phyloP scores from a whole-genome alignment of 805 yeast species.

The Metschnikowia arizonensis region DNA sequence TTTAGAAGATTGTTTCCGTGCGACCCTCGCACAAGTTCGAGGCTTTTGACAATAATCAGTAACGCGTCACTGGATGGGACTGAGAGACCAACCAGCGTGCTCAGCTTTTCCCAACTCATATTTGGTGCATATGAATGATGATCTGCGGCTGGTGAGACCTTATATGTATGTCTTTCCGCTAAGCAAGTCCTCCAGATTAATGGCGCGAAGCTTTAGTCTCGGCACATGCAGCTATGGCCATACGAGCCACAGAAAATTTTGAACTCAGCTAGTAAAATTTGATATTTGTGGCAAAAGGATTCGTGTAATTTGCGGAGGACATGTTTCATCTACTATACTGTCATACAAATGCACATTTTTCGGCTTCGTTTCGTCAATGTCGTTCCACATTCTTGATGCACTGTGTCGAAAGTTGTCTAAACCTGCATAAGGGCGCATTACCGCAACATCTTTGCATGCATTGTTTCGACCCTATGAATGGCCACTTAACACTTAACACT shows the following conservation, averaged over 20 bases:
- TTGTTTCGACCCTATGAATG: background rate
- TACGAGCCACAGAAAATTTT: background rate
- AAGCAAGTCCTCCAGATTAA: slow-evolving; percentile 1
- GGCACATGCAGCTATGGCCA: background rate
- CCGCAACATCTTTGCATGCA: slow-evolving; percentile 7
- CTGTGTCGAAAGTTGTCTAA: background rate
- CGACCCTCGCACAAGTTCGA: background rate
- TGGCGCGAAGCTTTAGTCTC: background rate
- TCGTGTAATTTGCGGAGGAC: too few species aligned
- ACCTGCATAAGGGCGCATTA: slow-evolving; percentile 1
- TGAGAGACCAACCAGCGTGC: background rate
- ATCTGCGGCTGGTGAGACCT: background rate
- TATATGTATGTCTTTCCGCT: background rate
- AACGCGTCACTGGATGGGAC: background rate
- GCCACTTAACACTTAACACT: background rate
- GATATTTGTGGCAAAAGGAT: background rate
- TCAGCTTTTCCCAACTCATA: background rate
- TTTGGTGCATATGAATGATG: background rate
- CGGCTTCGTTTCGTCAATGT: background rate
- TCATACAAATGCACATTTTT: background rate
- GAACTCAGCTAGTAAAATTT: background rate
- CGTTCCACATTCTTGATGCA: background rate
- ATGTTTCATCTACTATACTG: too few species aligned
- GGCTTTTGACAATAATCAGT: background rate
- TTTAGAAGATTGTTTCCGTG: background rate